Percentiles rank a stretch among this genome's conserved stretches.
These are phyloP conservation scores for Fusarium circinatum DNA, from an alignment of 2,329 filamentous ascomycete genomes.

Conservation along the genomic window DNA sequence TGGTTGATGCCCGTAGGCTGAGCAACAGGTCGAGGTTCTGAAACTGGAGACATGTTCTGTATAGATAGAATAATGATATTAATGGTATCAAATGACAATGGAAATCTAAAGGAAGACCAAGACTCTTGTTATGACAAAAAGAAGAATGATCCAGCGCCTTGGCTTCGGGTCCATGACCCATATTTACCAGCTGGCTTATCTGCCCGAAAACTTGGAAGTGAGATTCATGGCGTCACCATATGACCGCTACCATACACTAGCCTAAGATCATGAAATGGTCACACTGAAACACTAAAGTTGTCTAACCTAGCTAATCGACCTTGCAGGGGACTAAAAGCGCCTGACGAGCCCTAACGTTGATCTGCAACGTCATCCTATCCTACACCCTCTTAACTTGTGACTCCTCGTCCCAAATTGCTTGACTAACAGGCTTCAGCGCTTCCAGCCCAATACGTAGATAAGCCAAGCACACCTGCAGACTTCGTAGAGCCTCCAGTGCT, in stretches of 20 bases:
- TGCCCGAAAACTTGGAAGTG: background rate
- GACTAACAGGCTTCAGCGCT: background rate
- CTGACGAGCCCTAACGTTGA: background rate
- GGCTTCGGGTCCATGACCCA: background rate
- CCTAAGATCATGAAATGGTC: background rate
- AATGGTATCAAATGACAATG: background rate
- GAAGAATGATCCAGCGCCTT: background rate
- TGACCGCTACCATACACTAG: background rate
- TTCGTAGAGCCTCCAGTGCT: background rate
- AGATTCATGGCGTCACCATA: constrained; percentile 1
- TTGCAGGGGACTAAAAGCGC: background rate
- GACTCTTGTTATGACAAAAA: background rate
- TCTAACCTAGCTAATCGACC: no score
- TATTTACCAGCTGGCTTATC: background rate
- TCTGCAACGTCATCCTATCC: background rate
- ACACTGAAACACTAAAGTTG: no score
- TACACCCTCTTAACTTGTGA: constrained; percentile 1
- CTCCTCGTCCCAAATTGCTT: background rate
- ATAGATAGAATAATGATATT: background rate
- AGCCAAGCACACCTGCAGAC: background rate
- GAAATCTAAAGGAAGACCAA: background rate
- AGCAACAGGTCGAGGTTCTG: background rate
- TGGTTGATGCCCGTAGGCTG: background rate
- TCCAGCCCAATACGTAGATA: rapidly evolving
- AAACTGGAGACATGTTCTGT: background rate